These are phyloP conservation scores for Benincasa hispida DNA, from an alignment of 306 rosid species.

Conservation along the genomic window DNA sequence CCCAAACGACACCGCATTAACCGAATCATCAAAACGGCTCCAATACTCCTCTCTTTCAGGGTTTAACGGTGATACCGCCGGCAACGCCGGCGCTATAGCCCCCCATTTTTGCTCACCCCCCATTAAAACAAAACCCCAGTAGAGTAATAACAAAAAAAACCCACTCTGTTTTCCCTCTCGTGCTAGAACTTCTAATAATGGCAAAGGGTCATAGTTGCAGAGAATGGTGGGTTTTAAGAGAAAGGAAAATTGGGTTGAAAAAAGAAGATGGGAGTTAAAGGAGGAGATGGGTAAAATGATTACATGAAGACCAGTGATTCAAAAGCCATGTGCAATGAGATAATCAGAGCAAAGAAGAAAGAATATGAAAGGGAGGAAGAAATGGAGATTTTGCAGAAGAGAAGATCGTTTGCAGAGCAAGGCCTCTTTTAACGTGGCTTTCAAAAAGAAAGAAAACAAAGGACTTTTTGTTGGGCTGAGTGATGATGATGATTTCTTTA, in stretches of 20 bases:
- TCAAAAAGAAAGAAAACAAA: slow-evolving; percentile 5
- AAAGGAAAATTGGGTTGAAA: neutral
- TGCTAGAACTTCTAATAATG: no score
- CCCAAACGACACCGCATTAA: slow-evolving; percentile 56
- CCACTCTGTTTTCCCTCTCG: neutral
- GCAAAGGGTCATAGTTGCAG: neutral
- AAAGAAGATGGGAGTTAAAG: neutral
- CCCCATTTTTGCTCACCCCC: slow-evolving; percentile 23
- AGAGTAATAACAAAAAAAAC: neutral
- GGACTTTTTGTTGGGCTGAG: neutral
- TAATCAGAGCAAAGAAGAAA: neutral
- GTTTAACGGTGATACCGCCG: slow-evolving; percentile 25
- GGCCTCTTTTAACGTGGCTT: slow-evolving; percentile 1
- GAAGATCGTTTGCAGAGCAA: neutral
- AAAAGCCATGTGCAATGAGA: neutral
- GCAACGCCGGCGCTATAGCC: slow-evolving; percentile 15
- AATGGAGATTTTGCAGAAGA: neutral
- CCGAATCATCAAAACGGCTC: slow-evolving; percentile 41
- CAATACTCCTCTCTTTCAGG: slow-evolving; percentile 38
- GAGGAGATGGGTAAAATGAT: neutral
- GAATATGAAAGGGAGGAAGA: neutral
- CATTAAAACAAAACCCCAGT: slow-evolving; percentile 9
- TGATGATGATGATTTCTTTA: neutral
- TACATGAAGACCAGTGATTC: neutral
- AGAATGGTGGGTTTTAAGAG: neutral